Evolutionary conservation across 306 rosid genomes (phyloP), one percentile per base, ranked within the genome.

Genomic region (Begonia masoniana): DNA sequence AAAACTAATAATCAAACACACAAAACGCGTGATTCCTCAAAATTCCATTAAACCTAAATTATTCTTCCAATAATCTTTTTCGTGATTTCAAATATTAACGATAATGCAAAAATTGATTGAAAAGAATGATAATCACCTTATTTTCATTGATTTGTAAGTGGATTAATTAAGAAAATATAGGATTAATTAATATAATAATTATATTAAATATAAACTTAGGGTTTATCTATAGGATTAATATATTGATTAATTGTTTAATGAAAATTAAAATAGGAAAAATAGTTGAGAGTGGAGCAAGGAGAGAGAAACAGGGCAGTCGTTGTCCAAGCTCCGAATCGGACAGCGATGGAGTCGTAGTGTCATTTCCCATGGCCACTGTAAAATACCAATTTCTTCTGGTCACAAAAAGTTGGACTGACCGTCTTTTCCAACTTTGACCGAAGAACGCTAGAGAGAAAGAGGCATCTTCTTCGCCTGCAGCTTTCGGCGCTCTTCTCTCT

Each of bases 401-500:
- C 15, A 23, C 14, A 50, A 51, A 60, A 51, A 56, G 62, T 10
- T 49, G 41, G 71, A 46, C 39, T 31, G 51, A 23, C 71, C 59
- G 73, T 68, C 82, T 69, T 68, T 78, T 72, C 59, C 16, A 58
- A 65, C 72, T 73, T 74, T 79, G 87, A 77, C 85, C 52, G 75
- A 62, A 68, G 10, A 43, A 12, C 43, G 24, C 52, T 35, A 55
- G 45, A 59, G 63, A 49, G 60, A 23, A 26, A 41, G 24, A 47
- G 24, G 60, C 58, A 63, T 14, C 51, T 71, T 35, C 39, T 31
- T 1, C 63, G 76, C 63, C 9, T 55, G 74, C 85, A 79, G 78
- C 88, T 83, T 87, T 86, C 86, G 95, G 88, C 82, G 76, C 77
- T 71, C 59, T 75, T 70, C 50, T 62, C 57, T 59, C 54, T 56